Conservation (phyloP, 169 alveolate genomes). For the Eimeria acervulina region DNA sequence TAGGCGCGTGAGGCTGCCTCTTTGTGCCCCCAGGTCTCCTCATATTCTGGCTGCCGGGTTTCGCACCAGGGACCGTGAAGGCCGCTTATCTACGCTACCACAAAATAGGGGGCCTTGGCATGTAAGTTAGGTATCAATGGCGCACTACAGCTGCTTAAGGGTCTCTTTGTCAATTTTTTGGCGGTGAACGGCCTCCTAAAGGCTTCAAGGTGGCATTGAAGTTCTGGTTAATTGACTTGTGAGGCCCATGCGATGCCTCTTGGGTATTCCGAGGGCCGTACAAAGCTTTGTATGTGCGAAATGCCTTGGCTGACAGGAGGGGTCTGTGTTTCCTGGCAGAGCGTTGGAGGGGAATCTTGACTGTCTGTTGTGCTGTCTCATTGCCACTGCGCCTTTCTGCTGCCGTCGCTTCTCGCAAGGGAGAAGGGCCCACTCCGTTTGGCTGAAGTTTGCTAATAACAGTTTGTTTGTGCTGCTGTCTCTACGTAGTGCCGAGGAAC, state of each 20-base stretch:
- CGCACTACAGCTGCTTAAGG: neutral
- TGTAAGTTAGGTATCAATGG: neutral
- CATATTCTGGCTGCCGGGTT: conserved; percentile 68
- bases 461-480: neutral
- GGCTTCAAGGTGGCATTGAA: neutral
- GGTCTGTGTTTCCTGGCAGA: neutral
- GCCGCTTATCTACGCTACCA: conserved; percentile 61
- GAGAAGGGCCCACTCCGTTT: neutral
- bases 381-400: neutral
- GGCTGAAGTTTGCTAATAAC: neutral
- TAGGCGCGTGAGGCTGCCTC: neutral
- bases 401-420: neutral
- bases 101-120: conserved; percentile 68
- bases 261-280: neutral
- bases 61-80: conserved; percentile 51
- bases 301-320: neutral
- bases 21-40: conserved; percentile 24
- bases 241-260: neutral
- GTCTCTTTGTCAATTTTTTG: neutral
- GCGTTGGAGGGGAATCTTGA: neutral
- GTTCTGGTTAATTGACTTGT: neutral
- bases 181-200: neutral
- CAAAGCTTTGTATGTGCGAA: neutral
- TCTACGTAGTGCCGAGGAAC: neutral
- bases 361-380: neutral